Base-by-base conservation (phyloP, 1,284 basidiomycete species). In the Microbotryum lychnidis-dioicae region DNA sequence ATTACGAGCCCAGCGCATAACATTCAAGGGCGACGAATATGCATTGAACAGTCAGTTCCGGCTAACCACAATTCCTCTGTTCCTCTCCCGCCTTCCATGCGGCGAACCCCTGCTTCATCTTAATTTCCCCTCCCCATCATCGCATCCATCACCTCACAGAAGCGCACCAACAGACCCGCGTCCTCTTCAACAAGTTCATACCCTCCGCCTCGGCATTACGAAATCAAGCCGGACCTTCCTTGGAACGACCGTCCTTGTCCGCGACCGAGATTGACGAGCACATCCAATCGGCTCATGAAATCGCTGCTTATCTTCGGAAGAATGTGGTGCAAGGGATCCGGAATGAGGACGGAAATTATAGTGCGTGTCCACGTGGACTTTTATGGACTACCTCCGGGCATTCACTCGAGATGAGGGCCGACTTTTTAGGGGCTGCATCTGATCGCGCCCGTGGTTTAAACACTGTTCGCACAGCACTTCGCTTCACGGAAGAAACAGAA, bases 291-390 rank as follows among this genome's bases (percentile, higher is more conserved):
- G 67, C 65, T 4, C 57, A 62, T 44, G 63, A 69, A 50, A 64
- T 69, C 21, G 68, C 68, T 0, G 25, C 51, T 18, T 69, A 63
- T 57, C n/a, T 69, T 23, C 25, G 62, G 18, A 60, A 51, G 56
- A 69, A 69, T 50, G 68, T 69, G 27, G 68, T 69, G 25, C 68
- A 69, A 56, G 68, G 65, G 6, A 54, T 61, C 3, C 21, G 44
- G 53, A 69, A 51, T 9, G 66, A 58, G 7, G 61, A 67, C 10
- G 68, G 68, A 20, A 64, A 65, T 42, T 69, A 58, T 31, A 50
- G 68, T 65, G 46, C 20, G 62, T 55, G 0, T 14, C 2, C 37
- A 3, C 5, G 12, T 42, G 4, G 21, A 7, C 23, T 23, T 18
- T 20, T n/a, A 6, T 42, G 37, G 31, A 10, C 31, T 12, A 1